phyloP scores from a whole-genome alignment of 371 early-diverging fungal genomes.

The Haplosporangium sp. region DNA sequence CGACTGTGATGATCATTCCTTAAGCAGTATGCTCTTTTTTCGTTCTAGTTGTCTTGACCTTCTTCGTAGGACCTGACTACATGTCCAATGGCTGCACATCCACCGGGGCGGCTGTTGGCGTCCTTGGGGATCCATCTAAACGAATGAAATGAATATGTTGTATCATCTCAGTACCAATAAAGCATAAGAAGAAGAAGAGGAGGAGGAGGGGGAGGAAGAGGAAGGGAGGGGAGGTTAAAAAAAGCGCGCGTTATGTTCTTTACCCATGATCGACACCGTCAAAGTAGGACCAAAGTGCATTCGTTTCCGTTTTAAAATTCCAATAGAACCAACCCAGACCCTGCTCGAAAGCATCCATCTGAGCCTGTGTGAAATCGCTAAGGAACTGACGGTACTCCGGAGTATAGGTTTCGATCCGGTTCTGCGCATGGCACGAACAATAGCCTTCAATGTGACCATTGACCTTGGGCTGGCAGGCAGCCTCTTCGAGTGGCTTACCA shows the following conservation, averaged over 20 bases:
- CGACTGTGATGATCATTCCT: too few species aligned
- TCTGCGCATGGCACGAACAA: conserved; percentile 64
- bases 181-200: not conserved
- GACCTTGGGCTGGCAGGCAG: conserved; percentile 30
- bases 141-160: not conserved
- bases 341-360: conserved; percentile 66
- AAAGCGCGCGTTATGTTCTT: not conserved
- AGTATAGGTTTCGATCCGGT: conserved; percentile 50
- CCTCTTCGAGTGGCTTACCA: conserved; percentile 38
- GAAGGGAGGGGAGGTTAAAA: not conserved
- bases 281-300: conserved; percentile 80
- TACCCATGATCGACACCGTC: conserved; percentile 57
- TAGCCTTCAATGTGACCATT: conserved; percentile 25
- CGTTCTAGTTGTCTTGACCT: not conserved
- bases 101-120: conserved; percentile 46
- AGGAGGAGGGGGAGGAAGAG: not conserved
- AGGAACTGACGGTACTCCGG: conserved; percentile 54
- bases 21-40: too few species aligned
- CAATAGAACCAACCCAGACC: conserved; percentile 82
- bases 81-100: conserved; percentile 30
- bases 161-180: too few species aligned
- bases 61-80: conserved; percentile 13
- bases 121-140: conserved; percentile 50
- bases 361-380: conserved; percentile 59
- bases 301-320: conserved; percentile 82